Evolutionary conservation across 208 protist genomes (phyloP).

Genomic region (Trypanosoma cruzi): DNA sequence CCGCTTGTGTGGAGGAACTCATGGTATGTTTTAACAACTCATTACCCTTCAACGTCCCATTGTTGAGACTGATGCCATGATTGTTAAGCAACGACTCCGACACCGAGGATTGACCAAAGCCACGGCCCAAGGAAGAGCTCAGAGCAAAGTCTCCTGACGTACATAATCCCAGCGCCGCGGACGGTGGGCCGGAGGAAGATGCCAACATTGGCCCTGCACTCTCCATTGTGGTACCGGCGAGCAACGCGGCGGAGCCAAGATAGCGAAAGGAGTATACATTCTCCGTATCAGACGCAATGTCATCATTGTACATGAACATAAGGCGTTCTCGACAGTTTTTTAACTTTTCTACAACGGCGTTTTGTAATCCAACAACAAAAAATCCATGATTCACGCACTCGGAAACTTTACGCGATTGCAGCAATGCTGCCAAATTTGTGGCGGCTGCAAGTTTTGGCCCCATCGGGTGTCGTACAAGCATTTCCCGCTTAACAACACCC

Average conservation of each 20-base stretch:
- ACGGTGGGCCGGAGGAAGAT: conserved; percentile 8
- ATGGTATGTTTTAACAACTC: not conserved
- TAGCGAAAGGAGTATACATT: conserved; percentile 91
- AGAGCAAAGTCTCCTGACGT: not conserved
- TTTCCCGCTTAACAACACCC: conserved; percentile 77
- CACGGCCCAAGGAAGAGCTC: not conserved
- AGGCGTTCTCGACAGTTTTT: conserved; percentile 54
- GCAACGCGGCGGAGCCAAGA: conserved; percentile 50
- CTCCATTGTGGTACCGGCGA: conserved; percentile 45
- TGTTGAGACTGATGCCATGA: too few species aligned
- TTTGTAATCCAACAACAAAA: conserved; percentile 69
- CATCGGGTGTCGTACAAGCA: conserved; percentile 83
- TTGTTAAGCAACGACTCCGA: conserved; percentile 1
- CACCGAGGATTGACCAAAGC: not conserved
- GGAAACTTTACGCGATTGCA: conserved; percentile 73
- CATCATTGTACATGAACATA: conserved; percentile 65
- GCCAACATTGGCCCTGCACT: conserved; percentile 35
- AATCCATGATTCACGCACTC: conserved; percentile 85
- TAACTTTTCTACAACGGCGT: conserved; percentile 67
- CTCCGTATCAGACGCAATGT: conserved; percentile 62
- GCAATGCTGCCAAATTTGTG: conserved; percentile 78
- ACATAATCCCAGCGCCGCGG: not conserved
- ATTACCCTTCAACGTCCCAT: not conserved
- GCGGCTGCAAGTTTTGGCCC: conserved; percentile 76
- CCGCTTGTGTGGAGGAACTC: conserved; percentile 11